Percentiles rank a stretch among this genome's conserved stretches.
Evolutionary conservation across 1,139 yeast species (phyloP).

Genomic region (Yarrowia galli): DNA sequence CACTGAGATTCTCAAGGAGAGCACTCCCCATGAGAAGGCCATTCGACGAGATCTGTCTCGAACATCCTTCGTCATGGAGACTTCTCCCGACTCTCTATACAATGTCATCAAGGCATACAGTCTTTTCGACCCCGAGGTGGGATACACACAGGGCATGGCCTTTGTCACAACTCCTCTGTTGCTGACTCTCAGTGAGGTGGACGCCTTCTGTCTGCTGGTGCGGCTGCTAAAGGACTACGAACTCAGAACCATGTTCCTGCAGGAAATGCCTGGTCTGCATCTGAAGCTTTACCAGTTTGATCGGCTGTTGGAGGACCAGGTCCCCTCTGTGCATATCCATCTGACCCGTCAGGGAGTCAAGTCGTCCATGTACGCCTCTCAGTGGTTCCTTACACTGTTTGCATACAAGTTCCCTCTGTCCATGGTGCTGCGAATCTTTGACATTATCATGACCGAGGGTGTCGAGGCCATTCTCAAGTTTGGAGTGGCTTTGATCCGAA

Average conservation of each 20-base stretch:
- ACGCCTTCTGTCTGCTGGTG: slow-evolving; percentile 82
- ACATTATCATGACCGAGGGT: slow-evolving; percentile 87
- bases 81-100: slow-evolving; percentile 64
- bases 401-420: slow-evolving; percentile 91
- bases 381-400: slow-evolving; percentile 94
- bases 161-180: slow-evolving; percentile 85
- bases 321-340: slow-evolving; percentile 77
- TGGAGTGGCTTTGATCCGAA: slow-evolving; percentile 76
- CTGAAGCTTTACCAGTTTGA: slow-evolving; percentile 87
- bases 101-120: slow-evolving; percentile 85
- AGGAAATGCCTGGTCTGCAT: slow-evolving; percentile 95
- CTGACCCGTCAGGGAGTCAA: slow-evolving; percentile 82
- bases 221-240: slow-evolving; percentile 85
- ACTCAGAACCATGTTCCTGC: slow-evolving; percentile 75
- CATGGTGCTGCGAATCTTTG: slow-evolving; percentile 82
- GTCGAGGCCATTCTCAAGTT: slow-evolving; percentile 81
- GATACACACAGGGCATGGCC: slow-evolving; percentile 98
- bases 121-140: slow-evolving; percentile 88
- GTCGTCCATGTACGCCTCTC: slow-evolving; percentile 93
- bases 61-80: slow-evolving; percentile 74
- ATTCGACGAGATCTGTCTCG: slow-evolving; percentile 84
- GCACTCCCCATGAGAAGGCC: slow-evolving; percentile 74
- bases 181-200: slow-evolving; percentile 80
- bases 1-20: slow-evolving; percentile 59
- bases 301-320: slow-evolving; percentile 71